Conservation (phyloP, 2,329 filamentous ascomycete species). For the Fusarium tjaetaba region DNA sequence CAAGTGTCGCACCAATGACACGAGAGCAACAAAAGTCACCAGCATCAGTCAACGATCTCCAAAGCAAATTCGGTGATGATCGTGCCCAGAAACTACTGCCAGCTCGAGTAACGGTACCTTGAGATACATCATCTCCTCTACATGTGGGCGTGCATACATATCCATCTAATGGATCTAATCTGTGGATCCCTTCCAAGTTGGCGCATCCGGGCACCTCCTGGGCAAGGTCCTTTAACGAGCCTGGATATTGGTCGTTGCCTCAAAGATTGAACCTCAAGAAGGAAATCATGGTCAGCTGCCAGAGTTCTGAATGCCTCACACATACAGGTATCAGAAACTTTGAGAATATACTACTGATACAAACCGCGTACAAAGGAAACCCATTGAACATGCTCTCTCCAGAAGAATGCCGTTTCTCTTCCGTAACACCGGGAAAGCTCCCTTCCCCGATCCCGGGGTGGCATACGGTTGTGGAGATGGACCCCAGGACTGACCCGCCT, state of each 20-base stretch:
- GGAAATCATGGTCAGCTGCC: background rate
- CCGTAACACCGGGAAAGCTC: conserved; percentile 36
- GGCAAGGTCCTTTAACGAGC: conserved; percentile 14
- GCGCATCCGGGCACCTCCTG: conserved; percentile 24
- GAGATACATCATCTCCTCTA: conserved; percentile 6
- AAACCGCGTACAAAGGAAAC: background rate
- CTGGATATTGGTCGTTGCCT: conserved; percentile 2
- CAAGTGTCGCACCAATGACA: background rate
- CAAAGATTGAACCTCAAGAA: conserved; percentile 18
- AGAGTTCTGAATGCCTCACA: background rate
- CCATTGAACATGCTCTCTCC: background rate
- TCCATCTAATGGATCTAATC: conserved; percentile 26
- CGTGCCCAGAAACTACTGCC: conserved; percentile 14
- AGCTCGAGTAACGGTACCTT: conserved; percentile 16
- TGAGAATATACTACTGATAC: background rate
- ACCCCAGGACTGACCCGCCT: conserved; percentile 34
- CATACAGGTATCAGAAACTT: background rate
- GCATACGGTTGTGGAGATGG: conserved; percentile 24
- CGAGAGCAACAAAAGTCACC: conserved; percentile 4
- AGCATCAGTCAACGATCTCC: conserved; percentile 4
- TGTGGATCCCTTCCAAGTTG: conserved; percentile 27
- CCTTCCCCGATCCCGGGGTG: conserved; percentile 39
- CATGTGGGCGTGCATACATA: conserved; percentile 2
- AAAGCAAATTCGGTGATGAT: conserved; percentile 28
- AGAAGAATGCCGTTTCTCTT: conserved; percentile 23